Base-by-base conservation (phyloP, 164 flowering plant species). In the Warburgia ugandensis region DNA sequence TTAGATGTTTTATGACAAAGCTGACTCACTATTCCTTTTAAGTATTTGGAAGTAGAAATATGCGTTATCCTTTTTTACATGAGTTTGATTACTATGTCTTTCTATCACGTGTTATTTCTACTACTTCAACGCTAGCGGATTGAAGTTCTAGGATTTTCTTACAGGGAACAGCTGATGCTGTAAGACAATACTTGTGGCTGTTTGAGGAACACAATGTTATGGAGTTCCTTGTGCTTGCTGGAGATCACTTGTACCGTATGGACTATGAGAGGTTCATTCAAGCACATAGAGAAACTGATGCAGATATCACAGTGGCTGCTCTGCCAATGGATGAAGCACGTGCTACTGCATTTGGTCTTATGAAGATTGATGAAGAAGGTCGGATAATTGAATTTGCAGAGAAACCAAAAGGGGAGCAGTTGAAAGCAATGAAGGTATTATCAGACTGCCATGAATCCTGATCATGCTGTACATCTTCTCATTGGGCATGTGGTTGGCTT, bases 111-210 rank as follows among this genome's bases (percentile, higher is more conserved):
- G n/a, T n/a, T n/a, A n/a, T n/a, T n/a, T n/a, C n/a, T n/a, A n/a
- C n/a, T n/a, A n/a, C n/a, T n/a, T n/a, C n/a, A n/a, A n/a, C n/a
- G n/a, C n/a, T n/a, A n/a, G n/a, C n/a, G n/a, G n/a, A n/a, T n/a
- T n/a, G n/a, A n/a, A n/a, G n/a, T 56, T 29, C 9, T 29, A 42
- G 54, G 22, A 6, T 0, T 26, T 23, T 40, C 22, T 47, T 53
- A n/a, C 68, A 90, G 96, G 98, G 96, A 27, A 92, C 95, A 7
- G 96, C 98, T 30, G 98, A 92, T 80, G 98, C 96, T 27, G 96
- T 87, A 32, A 80, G 98, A 68, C 95, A 85, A 66, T 92, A 83
- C 60, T 61, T 88, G 54, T 92, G 98, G 98, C 62, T 92, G 54
- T 85, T 91, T 72, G 96, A 92, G 71, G 96, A 88, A 71, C 96